Conservation (phyloP, 2,329 filamentous ascomycete genomes). For the Aspergillus sclerotialis region DNA sequence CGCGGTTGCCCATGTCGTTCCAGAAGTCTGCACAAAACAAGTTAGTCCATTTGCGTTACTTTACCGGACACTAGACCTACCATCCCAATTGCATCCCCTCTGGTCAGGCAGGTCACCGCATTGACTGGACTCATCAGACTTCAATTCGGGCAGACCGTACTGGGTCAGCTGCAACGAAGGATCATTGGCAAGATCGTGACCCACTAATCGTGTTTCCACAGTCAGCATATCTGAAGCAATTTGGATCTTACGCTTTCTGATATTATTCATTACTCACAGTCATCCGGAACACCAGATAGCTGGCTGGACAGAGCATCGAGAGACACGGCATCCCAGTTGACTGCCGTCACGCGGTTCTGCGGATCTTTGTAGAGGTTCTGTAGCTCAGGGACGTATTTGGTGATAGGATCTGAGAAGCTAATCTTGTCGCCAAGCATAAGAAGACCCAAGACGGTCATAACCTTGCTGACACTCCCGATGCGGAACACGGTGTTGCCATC, state of each 20-base stretch:
- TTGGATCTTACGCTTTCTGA: not conserved
- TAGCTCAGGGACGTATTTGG: constrained; percentile 35
- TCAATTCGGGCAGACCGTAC: too few relatives aligned
- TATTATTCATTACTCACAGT: not conserved
- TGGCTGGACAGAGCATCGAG: constrained; percentile 39
- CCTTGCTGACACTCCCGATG: constrained; percentile 31
- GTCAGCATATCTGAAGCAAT: too few relatives aligned
- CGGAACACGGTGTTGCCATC: constrained; percentile 18
- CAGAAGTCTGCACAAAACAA: not conserved
- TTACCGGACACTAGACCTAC: too few relatives aligned
- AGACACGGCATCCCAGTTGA: constrained; percentile 42
- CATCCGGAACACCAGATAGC: constrained; percentile 32
- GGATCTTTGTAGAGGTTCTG: constrained; percentile 8
- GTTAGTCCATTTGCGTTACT: not conserved
- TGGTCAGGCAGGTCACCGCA: too few relatives aligned
- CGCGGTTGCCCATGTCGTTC: constrained; percentile 17
- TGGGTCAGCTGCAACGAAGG: too few relatives aligned
- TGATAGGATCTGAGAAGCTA: constrained; percentile 33
- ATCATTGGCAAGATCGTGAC: not conserved
- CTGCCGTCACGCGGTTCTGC: constrained; percentile 21
- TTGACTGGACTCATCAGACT: too few relatives aligned
- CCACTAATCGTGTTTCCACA: too few relatives aligned
- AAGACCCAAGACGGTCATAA: constrained; percentile 32
- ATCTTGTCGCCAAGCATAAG: constrained; percentile 27
- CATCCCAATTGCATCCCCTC: too few relatives aligned